These are phyloP conservation scores for Thermochaetoides dissita DNA, from an alignment of 2,329 filamentous ascomycete genomes.

Conservation along the genomic window DNA sequence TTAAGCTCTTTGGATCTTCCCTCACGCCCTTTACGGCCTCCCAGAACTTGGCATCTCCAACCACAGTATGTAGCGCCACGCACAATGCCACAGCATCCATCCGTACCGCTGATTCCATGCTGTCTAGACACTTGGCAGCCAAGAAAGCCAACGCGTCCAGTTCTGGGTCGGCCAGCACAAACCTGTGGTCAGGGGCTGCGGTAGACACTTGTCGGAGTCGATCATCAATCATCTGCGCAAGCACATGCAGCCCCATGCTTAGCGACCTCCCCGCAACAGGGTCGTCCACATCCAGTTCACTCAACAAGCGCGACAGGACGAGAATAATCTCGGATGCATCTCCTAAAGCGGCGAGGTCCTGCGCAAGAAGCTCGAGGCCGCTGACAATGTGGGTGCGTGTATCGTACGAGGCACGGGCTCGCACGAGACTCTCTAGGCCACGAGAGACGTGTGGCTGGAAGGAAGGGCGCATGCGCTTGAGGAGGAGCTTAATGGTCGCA, in stretches of 20 bases:
- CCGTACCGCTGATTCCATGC: constrained; percentile 45
- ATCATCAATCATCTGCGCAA: constrained; percentile 43
- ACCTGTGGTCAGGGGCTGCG: constrained; percentile 25
- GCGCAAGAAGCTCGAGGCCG: constrained; percentile 58
- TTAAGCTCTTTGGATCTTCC: constrained; percentile 61
- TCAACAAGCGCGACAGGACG: constrained; percentile 37
- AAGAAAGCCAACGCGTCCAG: constrained; percentile 36
- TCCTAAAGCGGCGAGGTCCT: constrained; percentile 55
- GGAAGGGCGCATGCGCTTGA: constrained; percentile 50
- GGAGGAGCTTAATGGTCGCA: constrained; percentile 57
- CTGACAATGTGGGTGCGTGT: constrained; percentile 57
- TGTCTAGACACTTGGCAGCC: constrained; percentile 44
- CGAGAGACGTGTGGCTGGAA: constrained; percentile 55
- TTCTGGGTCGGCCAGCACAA: constrained; percentile 36
- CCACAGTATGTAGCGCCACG: constrained; percentile 51
- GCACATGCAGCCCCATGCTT: constrained; percentile 50
- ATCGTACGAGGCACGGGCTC: constrained; percentile 52
- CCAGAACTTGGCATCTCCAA: constrained; percentile 54
- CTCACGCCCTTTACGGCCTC: constrained; percentile 46
- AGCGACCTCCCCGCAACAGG: constrained; percentile 22
- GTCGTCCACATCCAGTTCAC: constrained; percentile 28
- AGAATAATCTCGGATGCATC: constrained; percentile 46
- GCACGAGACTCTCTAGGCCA: constrained; percentile 52
- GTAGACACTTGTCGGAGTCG: no score
- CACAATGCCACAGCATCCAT: constrained; percentile 74